phyloP scores from a whole-genome alignment of 2,329 filamentous ascomycete genomes.

The Pseudogymnoascus pannorum region DNA sequence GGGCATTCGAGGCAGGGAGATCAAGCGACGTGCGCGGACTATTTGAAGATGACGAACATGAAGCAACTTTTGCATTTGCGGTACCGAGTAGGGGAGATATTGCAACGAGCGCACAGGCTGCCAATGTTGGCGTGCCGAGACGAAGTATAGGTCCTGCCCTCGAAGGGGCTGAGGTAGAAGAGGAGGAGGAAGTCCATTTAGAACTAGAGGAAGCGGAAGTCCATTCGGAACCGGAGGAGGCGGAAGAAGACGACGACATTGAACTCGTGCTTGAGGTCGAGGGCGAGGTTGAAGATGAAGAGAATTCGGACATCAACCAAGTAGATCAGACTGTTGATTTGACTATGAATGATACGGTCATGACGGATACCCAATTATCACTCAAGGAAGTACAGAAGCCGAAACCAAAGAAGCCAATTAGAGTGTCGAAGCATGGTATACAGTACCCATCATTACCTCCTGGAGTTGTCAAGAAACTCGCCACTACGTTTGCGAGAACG shows the following conservation, averaged over 20 bases:
- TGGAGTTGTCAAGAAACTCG: slow-evolving; percentile 65
- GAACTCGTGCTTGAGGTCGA: slow-evolving; percentile 22
- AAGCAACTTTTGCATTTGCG: slow-evolving; percentile 27
- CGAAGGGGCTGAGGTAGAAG: slow-evolving; percentile 15
- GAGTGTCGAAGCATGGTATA: slow-evolving; percentile 62
- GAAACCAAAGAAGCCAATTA: slow-evolving; percentile 42
- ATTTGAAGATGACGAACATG: slow-evolving; percentile 26
- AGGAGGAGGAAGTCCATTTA: slow-evolving; percentile 10
- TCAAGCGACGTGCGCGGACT: slow-evolving; percentile 24
- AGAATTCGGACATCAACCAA: slow-evolving; percentile 15
- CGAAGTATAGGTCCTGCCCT: neutral
- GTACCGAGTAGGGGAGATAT: slow-evolving; percentile 23
- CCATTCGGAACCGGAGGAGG: slow-evolving; percentile 13
- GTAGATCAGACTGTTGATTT: slow-evolving; percentile 9
- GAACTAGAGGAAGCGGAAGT: slow-evolving; percentile 13
- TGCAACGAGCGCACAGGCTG: neutral
- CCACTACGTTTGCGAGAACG: slow-evolving; percentile 62
- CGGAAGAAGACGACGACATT: slow-evolving; percentile 20
- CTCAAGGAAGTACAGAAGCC: slow-evolving; percentile 17
- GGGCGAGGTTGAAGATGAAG: slow-evolving; percentile 23
- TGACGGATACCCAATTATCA: slow-evolving; percentile 8
- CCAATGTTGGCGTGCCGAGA: neutral
- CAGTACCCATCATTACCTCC: slow-evolving; percentile 69
- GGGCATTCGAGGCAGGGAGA: slow-evolving; percentile 19
- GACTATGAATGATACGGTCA: slow-evolving; percentile 17